A percentile compares a stretch with the other conserved stretches of the same genome.
These are phyloP conservation scores for Suillus fuscotomentosus DNA, from an alignment of 768 basidiomycete species.

Conservation along the genomic window DNA sequence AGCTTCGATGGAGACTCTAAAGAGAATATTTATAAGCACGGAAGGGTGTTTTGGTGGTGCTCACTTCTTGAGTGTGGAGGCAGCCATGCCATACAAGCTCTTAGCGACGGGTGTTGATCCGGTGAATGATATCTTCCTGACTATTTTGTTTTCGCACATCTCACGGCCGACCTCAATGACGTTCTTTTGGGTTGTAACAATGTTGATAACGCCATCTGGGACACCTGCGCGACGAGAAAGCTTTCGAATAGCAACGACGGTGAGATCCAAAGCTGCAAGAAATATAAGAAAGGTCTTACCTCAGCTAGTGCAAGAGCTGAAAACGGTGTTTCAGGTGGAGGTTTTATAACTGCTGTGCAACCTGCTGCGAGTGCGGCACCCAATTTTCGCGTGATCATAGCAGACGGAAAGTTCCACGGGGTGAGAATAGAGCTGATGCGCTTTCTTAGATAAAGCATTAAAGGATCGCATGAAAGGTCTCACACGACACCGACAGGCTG, in stretches of 20 bases:
- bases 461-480: conserved; percentile 15
- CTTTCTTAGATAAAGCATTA: conserved; percentile 1
- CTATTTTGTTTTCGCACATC: conserved; percentile 83
- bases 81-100: conserved; percentile 66
- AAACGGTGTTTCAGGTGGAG: conserved; percentile 93
- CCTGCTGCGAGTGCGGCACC: conserved; percentile 91
- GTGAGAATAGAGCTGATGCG: conserved; percentile 67
- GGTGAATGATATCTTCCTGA: conserved; percentile 92
- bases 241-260: conserved; percentile 33
- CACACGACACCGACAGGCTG: conserved; percentile 77
- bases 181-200: conserved; percentile 86
- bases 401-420: conserved; percentile 94
- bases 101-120: conserved; percentile 85
- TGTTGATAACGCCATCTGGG: conserved; percentile 93
- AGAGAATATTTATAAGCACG: conserved; percentile 5
- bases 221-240: conserved; percentile 87
- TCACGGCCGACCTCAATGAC: conserved; percentile 88
- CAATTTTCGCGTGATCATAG: conserved; percentile 92
- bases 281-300: conserved; percentile 37
- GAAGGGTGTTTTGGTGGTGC: conserved; percentile 16
- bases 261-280: background rate
- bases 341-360: conserved; percentile 95
- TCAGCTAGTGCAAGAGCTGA: conserved; percentile 90
- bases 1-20: conserved; percentile 73
- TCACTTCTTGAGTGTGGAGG: conserved; percentile 82